Evolutionary conservation across 2,329 filamentous ascomycete genomes (phyloP), one percentile per base, ranked within the genome.

Genomic region (Phoma sp.): DNA sequence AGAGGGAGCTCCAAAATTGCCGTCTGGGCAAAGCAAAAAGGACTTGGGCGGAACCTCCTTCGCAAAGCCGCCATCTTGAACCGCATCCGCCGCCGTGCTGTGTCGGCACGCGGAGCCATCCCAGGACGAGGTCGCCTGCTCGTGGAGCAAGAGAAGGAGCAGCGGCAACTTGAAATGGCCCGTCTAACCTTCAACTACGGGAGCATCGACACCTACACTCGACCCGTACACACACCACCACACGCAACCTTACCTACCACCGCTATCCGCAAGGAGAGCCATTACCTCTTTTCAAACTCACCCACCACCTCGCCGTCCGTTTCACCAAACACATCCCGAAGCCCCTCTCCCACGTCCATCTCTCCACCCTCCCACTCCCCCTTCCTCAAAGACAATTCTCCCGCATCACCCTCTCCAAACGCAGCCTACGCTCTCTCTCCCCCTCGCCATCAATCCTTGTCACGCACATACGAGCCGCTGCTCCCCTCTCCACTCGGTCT

Each of bases 41-140:
- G 78, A 1, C 75, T 81, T 17, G 77, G 80, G 27, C 69, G 73
- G 12, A 81, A 83, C n/a, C 76, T 85, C 24, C 76, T 90, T 13
- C 79, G 87, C 22, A 86, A 88, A 44, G 86, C 84, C 19, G 88
- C 87, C 6, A 84, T 89, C 52, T 79, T 89, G 70, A 91, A 91
- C 64, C 74, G 83, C 9, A 77, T 87, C 8, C 77, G 85, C 17
- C 76, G 79, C 53, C 76, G 80, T 52, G 61, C 60, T 15, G 53
- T 68, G 4, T 33, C 54, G 22, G 51, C 67, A n/a, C 60, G 61
- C 40, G 61, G 65, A 39, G 58, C 57, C 4, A 59, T 65, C 8
- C 58, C 55, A 4, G 60, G 61, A 4, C 37, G 61, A 33, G 63
- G 61, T 24, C 58, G 57, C 7, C 49, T 63, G 31, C 53, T 69